A percentile compares a stretch with the other conserved stretches of the same genome.
Evolutionary conservation across 495 filamentous ascomycete species (phyloP).

Genomic region (Penicillium turbatum): DNA sequence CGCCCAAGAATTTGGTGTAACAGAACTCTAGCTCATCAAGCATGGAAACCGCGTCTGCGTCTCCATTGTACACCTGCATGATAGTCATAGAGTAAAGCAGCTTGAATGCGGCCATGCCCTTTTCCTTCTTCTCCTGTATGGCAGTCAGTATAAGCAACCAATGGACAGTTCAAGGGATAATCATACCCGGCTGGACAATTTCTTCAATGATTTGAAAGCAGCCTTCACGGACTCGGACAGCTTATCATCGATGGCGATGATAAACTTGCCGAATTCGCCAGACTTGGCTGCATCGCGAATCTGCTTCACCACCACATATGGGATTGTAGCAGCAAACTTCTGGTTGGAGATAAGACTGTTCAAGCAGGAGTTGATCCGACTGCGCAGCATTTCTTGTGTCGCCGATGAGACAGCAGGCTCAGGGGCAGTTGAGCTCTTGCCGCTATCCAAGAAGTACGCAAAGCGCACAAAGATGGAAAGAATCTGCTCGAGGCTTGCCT

Average conservation of each 20-base stretch:
- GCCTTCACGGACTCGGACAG: conserved; percentile 54
- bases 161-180: not conserved
- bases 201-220: conserved; percentile 63
- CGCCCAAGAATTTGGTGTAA: conserved; percentile 58
- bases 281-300: conserved; percentile 45
- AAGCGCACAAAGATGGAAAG: conserved; percentile 41
- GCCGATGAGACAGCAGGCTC: conserved; percentile 50
- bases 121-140: conserved; percentile 35
- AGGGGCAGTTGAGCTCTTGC: conserved; percentile 22
- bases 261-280: conserved; percentile 43
- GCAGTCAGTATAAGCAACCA: conserved; percentile 4
- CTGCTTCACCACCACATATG: conserved; percentile 49
- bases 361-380: conserved; percentile 61
- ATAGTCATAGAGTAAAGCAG: conserved; percentile 83
- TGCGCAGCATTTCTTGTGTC: conserved; percentile 65
- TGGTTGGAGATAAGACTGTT: conserved; percentile 64
- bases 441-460: conserved; percentile 38
- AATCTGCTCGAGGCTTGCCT: conserved; percentile 37
- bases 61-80: conserved; percentile 83
- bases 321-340: conserved; percentile 46
- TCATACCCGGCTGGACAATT: conserved; percentile 58
- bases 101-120: conserved; percentile 57
- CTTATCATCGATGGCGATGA: conserved; percentile 59
- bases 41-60: conserved; percentile 73
- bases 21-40: conserved; percentile 70